Base-by-base conservation (phyloP, 768 basidiomycete species). In the Leucocoprinus leucothites region DNA sequence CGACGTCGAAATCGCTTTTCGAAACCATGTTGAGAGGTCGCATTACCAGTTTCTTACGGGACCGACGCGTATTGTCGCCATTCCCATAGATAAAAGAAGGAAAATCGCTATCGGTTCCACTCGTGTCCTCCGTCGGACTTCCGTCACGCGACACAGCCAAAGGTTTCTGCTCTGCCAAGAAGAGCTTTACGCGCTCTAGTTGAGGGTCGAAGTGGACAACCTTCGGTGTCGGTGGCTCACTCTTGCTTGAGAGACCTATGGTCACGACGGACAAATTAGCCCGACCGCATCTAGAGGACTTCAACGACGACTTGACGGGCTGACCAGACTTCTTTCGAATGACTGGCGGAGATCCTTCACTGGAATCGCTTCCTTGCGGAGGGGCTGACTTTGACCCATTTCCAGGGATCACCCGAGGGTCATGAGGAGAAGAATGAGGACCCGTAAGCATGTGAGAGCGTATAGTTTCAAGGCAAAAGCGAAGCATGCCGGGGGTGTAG, bases 291-390 rank as follows among this genome's bases (percentile, higher is more conserved):
- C 79, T 76, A 22, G 84, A 77, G 11, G 82, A 75, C 73, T 97
- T 98, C 60, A 98, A 79, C 2, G 94, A 93, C 2, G 93, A 86
- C 69, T 93, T 94, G 64, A 98, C 84, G 3, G 91, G 85, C 71
- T 97, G 91, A 35, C 96, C 95, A 13, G 91, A 92, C 72, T 97
- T 98, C 71, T 98, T 98, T 57, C 94, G 84, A 31, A 92, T 74
- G 44, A 53, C 28, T 50, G 89, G 73, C 49, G 76, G 72, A 18
- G 79, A 65, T 57, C 73, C 68, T 42, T 66, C 65, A 64, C 21
- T 61, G 56, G 25, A 69, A 61, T 16, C 58, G 48, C n/a, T 60
- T 60, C 38, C 60, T 61, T 36, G 59, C 59, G 9, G 63, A 58
- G 24, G 59, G n/a, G 63, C 56, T 34, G 60, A 59, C 35, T 59